Base-by-base conservation (phyloP, 2,329 filamentous ascomycete species). In the Intubia oerlemansii region DNA sequence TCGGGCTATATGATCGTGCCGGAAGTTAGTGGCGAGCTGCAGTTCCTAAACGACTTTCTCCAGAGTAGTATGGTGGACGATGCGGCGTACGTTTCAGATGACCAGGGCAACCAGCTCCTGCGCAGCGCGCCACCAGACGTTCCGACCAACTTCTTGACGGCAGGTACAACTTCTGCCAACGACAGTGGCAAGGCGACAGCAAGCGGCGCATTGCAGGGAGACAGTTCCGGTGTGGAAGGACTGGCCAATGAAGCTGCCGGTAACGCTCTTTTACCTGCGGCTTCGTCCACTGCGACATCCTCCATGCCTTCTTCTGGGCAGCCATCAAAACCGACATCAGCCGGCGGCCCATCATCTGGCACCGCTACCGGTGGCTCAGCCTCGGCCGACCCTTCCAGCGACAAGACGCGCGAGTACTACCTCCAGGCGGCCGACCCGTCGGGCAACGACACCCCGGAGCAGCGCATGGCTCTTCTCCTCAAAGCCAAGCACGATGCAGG, bases 401-500 rank as follows among this genome's bases (percentile, higher is more conserved):
- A 88, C 43, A 70, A 68, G 47, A 59, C 78, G 8, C 66, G 79
- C 41, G 85, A 95, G 47, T 98, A 93, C 52, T 95, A 93, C 53
- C 75, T 95, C 52, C 90, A 91, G 38, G 88, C 88, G 10, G 88
- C 88, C 28, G 88, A 98, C 48, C 88, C 88, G 3, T 80, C 80
- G 5, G 85, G 85, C 29, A 66, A 67, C 41, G 64, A 81, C 40
- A 77, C 76, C 14, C 82, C 88, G 10, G 84, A 93, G 50, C 81
- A 92, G 48, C 76, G 88, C 34, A 92, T 98, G 79, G 77, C 85
- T 44, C 81, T 88, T 41, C 67, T 98, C 6, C 66, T 98, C 32
- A 79, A 77, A 47, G 88, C 88, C 37, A 98, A 98, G 51, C 90
- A 92, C 51, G 84, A 95, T 40, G 88, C 88, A 1, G 88, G 88